Evolutionary conservation across 2,329 filamentous ascomycete species (phyloP).

Genomic region (Claviceps fusiformis): DNA sequence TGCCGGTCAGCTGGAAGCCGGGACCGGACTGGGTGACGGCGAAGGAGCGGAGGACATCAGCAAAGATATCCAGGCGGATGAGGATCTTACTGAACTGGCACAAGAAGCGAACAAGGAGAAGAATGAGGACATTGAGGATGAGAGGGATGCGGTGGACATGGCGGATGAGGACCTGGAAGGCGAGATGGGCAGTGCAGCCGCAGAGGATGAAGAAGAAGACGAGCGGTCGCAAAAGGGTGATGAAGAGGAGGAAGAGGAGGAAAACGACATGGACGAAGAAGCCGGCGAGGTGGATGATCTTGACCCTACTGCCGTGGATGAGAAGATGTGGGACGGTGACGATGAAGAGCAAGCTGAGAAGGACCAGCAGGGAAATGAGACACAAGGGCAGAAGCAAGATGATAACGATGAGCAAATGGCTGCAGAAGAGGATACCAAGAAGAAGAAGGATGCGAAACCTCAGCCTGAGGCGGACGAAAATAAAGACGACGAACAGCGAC

Average conservation of each 20-base stretch:
- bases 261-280: slow-evolving; percentile 74
- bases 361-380: slow-evolving; percentile 61
- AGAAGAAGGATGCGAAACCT: slow-evolving; percentile 24
- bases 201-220: slow-evolving; percentile 42
- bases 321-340: slow-evolving; percentile 96
- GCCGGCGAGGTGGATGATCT: slow-evolving; percentile 82
- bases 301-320: slow-evolving; percentile 80
- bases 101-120: slow-evolving; percentile 64
- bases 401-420: slow-evolving; percentile 49
- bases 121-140: slow-evolving; percentile 55
- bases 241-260: slow-evolving; percentile 48
- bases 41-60: slow-evolving; percentile 95
- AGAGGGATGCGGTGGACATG: slow-evolving; percentile 83
- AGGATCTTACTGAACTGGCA: slow-evolving; percentile 82
- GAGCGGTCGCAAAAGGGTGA: slow-evolving; percentile 47
- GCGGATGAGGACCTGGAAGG: slow-evolving; percentile 86
- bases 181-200: slow-evolving; percentile 55
- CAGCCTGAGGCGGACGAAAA: slow-evolving; percentile 37
- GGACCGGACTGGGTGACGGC: slow-evolving; percentile 87
- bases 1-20: slow-evolving; percentile 70
- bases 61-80: slow-evolving; percentile 88
- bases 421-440: slow-evolving; percentile 43
- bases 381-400: slow-evolving; percentile 54
- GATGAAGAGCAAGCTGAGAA: slow-evolving; percentile 70
- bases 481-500: slow-evolving; percentile 19